phyloP scores from a whole-genome alignment of 208 protist species.

The Wallacemonas collosoma region DNA sequence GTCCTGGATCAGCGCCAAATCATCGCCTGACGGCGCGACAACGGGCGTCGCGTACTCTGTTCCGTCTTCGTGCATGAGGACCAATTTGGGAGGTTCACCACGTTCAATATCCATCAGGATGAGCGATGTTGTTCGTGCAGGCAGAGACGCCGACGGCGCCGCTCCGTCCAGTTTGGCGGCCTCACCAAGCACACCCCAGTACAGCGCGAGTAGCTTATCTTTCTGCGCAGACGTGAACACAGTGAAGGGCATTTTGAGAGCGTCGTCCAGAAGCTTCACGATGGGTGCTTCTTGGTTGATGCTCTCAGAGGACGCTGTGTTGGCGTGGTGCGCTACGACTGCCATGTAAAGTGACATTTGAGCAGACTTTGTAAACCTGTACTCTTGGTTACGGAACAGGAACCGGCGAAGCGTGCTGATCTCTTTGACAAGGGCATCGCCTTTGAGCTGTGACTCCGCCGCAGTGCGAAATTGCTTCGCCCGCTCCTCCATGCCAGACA shows the following conservation, averaged over 20 bases:
- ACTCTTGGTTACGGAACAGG: constrained; percentile 60
- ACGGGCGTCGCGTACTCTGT: neutral
- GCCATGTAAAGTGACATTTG: constrained; percentile 51
- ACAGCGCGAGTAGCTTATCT: constrained; percentile 38
- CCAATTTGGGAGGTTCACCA: neutral
- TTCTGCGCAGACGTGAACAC: constrained; percentile 56
- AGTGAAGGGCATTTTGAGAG: constrained; percentile 61
- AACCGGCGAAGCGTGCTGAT: constrained; percentile 46
- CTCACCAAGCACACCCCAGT: constrained; percentile 41
- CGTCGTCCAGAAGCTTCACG: constrained; percentile 45
- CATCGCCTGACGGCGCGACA: neutral
- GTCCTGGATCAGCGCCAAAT: neutral
- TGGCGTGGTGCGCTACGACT: constrained; percentile 44
- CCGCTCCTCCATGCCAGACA: constrained; percentile 46
- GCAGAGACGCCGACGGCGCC: neutral
- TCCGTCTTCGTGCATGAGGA: constrained; percentile 11
- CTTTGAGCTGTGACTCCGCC: constrained; percentile 38
- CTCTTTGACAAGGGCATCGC: constrained; percentile 38
- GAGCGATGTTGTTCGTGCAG: neutral
- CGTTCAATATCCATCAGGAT: constrained; percentile 34
- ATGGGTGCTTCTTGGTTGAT: constrained; percentile 28
- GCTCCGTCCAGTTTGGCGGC: neutral
- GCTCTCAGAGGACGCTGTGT: constrained; percentile 13
- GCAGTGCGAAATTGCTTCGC: constrained; percentile 43
- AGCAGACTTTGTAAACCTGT: constrained; percentile 53